phyloP scores from a whole-genome alignment of 257 asterid genomes.

The Sherardia arvensis region DNA sequence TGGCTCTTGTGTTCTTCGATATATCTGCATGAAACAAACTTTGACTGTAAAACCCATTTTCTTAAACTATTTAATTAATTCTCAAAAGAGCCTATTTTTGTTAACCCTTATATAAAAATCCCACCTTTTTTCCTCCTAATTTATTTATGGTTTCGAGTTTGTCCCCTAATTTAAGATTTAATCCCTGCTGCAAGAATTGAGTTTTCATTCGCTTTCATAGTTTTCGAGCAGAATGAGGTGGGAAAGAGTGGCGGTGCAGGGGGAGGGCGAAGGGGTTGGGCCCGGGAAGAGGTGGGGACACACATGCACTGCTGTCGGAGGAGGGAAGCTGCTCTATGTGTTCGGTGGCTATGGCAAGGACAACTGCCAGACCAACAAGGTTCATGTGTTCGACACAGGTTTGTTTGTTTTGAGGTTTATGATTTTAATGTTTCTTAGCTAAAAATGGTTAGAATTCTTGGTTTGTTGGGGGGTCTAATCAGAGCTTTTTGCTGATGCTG shows the following conservation, averaged over 20 bases:
- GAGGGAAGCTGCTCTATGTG: constrained; percentile 84
- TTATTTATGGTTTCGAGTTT: too few relatives aligned
- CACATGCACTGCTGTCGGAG: constrained; percentile 86
- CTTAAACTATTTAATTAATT: neutral
- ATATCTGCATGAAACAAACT: constrained; percentile 19
- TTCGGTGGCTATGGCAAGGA: constrained; percentile 91
- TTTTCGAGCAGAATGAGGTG: constrained; percentile 47
- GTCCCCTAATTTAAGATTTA: neutral
- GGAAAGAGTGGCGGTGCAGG: constrained; percentile 50
- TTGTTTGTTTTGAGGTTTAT: neutral
- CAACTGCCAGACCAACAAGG: constrained; percentile 79
- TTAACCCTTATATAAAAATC: constrained; percentile 1
- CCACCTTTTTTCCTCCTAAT: neutral
- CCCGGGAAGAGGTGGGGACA: constrained; percentile 99
- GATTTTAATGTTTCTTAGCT: neutral
- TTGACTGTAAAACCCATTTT: constrained; percentile 9
- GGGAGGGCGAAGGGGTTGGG: constrained; percentile 25
- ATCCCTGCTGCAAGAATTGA: neutral
- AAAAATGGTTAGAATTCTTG: neutral
- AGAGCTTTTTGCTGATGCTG: neutral
- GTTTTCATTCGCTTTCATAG: neutral
- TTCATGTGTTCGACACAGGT: constrained; percentile 87
- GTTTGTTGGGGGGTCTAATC: neutral
- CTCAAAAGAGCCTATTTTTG: neutral
- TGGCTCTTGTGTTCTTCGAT: constrained; percentile 5